Percentiles rank a stretch among this genome's conserved stretches.
Evolutionary conservation across 306 rosid genomes (phyloP).

Genomic region (Psophocarpus tetragonolobus): DNA sequence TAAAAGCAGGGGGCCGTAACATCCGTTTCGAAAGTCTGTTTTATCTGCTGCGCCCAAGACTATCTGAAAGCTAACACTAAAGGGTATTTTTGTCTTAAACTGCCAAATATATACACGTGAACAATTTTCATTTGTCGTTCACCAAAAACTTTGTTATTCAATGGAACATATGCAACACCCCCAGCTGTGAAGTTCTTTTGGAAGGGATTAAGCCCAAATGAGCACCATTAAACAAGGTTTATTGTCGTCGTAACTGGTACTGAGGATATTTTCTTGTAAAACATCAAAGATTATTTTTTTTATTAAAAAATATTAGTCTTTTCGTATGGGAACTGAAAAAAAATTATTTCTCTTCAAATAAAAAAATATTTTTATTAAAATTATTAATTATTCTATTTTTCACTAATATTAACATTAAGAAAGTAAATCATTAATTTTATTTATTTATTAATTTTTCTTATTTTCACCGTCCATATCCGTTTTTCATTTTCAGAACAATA

Average conservation of each 20-base stretch:
- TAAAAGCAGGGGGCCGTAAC: constrained; percentile 39
- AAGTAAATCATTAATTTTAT: too few relatives aligned
- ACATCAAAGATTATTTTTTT: background rate
- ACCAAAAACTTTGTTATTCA: background rate
- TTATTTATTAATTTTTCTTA: too few relatives aligned
- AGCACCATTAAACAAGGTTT: background rate
- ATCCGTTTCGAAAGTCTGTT: constrained; percentile 3
- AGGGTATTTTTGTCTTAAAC: background rate
- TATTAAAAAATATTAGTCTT: too few relatives aligned
- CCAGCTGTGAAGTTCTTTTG: background rate
- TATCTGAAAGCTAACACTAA: background rate
- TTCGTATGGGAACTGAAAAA: too few relatives aligned
- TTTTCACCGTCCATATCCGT: too few relatives aligned
- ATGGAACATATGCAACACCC: background rate
- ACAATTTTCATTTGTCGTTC: background rate
- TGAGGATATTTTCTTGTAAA: background rate
- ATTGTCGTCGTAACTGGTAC: background rate
- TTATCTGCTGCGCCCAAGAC: constrained; percentile 18
- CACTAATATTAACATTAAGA: too few relatives aligned
- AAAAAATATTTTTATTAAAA: too few relatives aligned
- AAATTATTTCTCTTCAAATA: too few relatives aligned
- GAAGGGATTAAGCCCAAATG: background rate
- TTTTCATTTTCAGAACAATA: too few relatives aligned
- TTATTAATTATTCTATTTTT: too few relatives aligned
- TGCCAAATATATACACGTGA: constrained; percentile 1